Evolutionary conservation across 2,329 filamentous ascomycete genomes (phyloP).

Genomic region (Sclerotinia trifoliorum): DNA sequence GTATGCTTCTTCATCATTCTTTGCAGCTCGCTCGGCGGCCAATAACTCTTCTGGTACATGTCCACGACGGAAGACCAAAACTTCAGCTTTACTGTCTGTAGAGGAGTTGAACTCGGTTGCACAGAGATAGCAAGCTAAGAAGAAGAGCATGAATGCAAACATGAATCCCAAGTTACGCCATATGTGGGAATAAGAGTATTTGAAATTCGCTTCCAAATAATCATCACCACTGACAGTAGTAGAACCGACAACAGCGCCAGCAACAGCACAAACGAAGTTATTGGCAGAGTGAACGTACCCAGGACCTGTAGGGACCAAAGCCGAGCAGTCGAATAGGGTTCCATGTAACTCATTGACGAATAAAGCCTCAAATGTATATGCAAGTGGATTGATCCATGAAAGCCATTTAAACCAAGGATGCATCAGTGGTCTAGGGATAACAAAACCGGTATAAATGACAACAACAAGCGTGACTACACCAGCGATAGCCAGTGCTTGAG

Average conservation of each 20-base stretch:
- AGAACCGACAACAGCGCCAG: slow-evolving; percentile 56
- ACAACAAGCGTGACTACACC: slow-evolving; percentile 48
- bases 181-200: slow-evolving; percentile 51
- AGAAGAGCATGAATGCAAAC: slow-evolving; percentile 62
- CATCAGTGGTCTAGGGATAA: slow-evolving; percentile 55
- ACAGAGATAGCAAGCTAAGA: slow-evolving; percentile 60
- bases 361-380: slow-evolving; percentile 76
- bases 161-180: slow-evolving; percentile 65
- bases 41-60: slow-evolving; percentile 43
- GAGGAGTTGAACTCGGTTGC: slow-evolving; percentile 62
- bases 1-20: slow-evolving; percentile 34
- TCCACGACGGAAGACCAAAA: slow-evolving; percentile 71
- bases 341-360: slow-evolving; percentile 86
- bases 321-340: slow-evolving; percentile 57
- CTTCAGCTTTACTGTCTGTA: slow-evolving; percentile 74
- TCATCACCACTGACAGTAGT: slow-evolving; percentile 55
- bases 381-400: slow-evolving; percentile 60
- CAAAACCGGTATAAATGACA: slow-evolving; percentile 44
- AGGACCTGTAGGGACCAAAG: slow-evolving; percentile 34
- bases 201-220: slow-evolving; percentile 56
- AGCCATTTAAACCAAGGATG: slow-evolving; percentile 63
- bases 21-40: slow-evolving; percentile 38
- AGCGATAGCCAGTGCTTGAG: slow-evolving; percentile 61
- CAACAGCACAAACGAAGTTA: slow-evolving; percentile 53
- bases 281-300: slow-evolving; percentile 47